Base-by-base conservation (phyloP, 108 stramenopile species). In the Fragilariopsis cylindrus region DNA sequence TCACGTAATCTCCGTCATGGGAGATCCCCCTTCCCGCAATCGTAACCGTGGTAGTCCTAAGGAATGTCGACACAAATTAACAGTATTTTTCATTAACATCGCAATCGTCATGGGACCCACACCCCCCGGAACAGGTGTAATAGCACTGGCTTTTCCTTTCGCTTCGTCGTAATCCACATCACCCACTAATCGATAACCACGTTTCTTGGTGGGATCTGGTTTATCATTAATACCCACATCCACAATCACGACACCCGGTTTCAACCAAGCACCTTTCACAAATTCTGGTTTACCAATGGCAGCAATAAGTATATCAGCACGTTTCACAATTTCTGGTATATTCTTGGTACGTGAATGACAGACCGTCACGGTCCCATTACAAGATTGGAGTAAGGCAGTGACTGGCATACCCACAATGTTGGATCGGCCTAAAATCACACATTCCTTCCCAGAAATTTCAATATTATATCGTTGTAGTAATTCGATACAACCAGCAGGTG, bases 71-170 rank as follows among this genome's bases (percentile, higher is more conserved):
- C 65, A 66, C 2, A 77, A 54, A 56, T 77, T 77, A 0, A 95
- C 84, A 2, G 98, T 98, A 75, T 98, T 98, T 70, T 90, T 78
- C 71, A 97, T 72, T 46, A 98, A 84, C 97, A 98, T 98, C 46
- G 96, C 97, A 79, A 98, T 97, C 5, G 98, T 98, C 98, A 98
- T 98, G 13, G 98, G 98, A 39, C 98, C 98, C 3, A 98, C 97
- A 8, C 97, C 98, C 11, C 98, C 98, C 5, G 98, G 98, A 5
- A 98, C 98, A 6, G 97, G 98, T 11, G 98, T 97, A 73, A 98
- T 97, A 76, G 82, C 90, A 39, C 76, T 69, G 7, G 92, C 94
- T n/a, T 93, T 87, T 69, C 79, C 72, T 60, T 79, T 78, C n/a
- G 76, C 86, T 49, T 76, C 90, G 5, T 84, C 86, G 74, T 93